These are phyloP conservation scores for Comarum palustre DNA, from an alignment of 306 rosid species.

Conservation along the genomic window DNA sequence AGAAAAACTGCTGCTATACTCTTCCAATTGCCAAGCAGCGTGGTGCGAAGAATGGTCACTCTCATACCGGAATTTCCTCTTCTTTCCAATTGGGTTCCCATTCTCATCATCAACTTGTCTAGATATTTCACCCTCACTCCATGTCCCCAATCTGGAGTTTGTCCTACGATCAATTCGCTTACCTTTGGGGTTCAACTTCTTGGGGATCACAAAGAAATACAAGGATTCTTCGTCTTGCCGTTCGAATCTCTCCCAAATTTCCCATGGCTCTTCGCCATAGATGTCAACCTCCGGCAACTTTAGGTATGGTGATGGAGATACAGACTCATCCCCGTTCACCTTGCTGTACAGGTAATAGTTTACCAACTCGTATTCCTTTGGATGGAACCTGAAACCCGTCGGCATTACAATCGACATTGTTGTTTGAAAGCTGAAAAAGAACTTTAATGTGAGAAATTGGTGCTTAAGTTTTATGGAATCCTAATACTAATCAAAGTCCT, in stretches of 20 bases:
- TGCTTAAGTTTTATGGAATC: neutral
- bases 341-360: neutral
- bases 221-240: neutral
- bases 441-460: neutral
- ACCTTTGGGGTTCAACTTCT: neutral
- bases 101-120: neutral
- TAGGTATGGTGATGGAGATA: neutral
- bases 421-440: neutral
- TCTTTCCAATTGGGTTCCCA: neutral
- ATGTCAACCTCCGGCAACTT: neutral
- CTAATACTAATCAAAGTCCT: neutral
- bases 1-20: neutral
- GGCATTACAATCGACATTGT: neutral
- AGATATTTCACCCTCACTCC: neutral
- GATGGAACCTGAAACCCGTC: neutral
- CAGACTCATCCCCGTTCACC: neutral
- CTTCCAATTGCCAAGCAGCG: neutral
- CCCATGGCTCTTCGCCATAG: neutral
- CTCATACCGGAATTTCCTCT: neutral
- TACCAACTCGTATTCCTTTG: neutral
- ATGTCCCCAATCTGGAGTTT: neutral
- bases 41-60: neutral
- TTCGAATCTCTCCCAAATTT: neutral
- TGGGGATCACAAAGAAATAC: neutral
- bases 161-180: neutral